Base-by-base conservation (phyloP, 208 protist species). In the Zelonia costaricensis region DNA sequence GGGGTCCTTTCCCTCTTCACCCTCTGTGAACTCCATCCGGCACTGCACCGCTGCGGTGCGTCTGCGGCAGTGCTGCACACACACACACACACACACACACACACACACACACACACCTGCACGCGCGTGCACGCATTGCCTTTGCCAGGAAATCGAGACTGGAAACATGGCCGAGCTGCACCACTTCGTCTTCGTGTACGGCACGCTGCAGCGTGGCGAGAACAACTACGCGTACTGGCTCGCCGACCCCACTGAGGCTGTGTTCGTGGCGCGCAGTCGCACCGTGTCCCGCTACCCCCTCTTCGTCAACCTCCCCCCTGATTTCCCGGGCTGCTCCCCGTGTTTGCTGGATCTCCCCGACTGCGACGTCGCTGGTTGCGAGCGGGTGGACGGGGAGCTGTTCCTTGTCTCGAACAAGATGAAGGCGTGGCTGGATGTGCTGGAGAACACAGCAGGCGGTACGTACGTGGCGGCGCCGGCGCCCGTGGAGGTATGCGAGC, bases 221-320 rank as follows among this genome's bases (percentile, higher is more conserved):
- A 88, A 79, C 56, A 69, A 91, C 63, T 91, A 91, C 60, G 56
- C 76, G 7, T 85, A 74, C 48, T 91, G 84, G 82, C 56, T 91
- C 45, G 84, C 76, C 2, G 64, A 88, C 47, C 68, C 62, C 8
- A 20, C 48, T 8, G 67, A 84, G 46, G 74, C 81, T 9, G 40
- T 60, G 18, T 91, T 88, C 48, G 51, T 91, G 15, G 64, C 68
- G 5, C 59, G 53, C 33, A 81, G 69, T 16, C 52, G 62, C 23
- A 91, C 84, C 3, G 42, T 63, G 9, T 57, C 69, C 22, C 68
- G 69, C 27, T 88, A 88, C 54, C 84, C 84, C 15, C 43, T 88
- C 44, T 91, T 87, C 64, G 76, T 88, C 6, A 83, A 78, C 53
- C 68, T 88, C 16, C 49, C 56, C 1, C 78, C 84, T 6, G 54